Percentiles rank a stretch among this genome's conserved stretches.
Conservation (phyloP, 257 asterid genomes). For the Scutellaria galericulata region DNA sequence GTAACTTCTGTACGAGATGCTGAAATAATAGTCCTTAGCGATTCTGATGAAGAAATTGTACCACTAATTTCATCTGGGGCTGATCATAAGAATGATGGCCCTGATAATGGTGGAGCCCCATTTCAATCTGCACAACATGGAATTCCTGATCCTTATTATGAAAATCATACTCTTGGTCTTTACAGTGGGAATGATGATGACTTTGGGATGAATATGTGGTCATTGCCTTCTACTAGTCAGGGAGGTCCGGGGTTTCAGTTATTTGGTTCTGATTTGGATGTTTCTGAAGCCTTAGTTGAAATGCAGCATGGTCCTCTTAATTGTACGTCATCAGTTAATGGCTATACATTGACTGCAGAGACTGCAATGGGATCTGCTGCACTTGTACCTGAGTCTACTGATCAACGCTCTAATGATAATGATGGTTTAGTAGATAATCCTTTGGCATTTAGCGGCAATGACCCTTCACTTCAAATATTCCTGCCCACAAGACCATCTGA, state of each 20-base stretch:
- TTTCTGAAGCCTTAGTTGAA: conserved; percentile 68
- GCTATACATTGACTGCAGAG: conserved; percentile 59
- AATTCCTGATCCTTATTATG: conserved; percentile 71
- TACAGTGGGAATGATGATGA: conserved; percentile 67
- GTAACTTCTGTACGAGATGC: conserved; percentile 54
- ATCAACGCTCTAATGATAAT: conserved; percentile 48
- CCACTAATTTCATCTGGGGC: conserved; percentile 51
- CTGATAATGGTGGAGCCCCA: conserved; percentile 51
- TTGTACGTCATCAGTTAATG: conserved; percentile 63
- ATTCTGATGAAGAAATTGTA: conserved; percentile 84
- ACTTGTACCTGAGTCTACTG: conserved; percentile 54
- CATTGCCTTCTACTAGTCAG: conserved; percentile 79
- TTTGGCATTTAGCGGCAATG: conserved; percentile 71
- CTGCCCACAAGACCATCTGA: conserved; percentile 90
- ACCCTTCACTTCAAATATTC: conserved; percentile 93
- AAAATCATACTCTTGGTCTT: conserved; percentile 59
- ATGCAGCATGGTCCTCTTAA: conserved; percentile 68
- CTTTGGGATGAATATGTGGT: conserved; percentile 77
- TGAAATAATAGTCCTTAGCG: conserved; percentile 79
- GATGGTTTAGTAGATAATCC: conserved; percentile 81
- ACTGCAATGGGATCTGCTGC: conserved; percentile 63
- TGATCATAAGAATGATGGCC: conserved; percentile 40
- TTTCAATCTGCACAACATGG: conserved; percentile 57
- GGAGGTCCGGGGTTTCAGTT: conserved; percentile 85
- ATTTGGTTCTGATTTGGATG: conserved; percentile 87